These are phyloP conservation scores for Mycosphaerella sp. DNA, from an alignment of 2,329 filamentous ascomycete species.

Conservation along the genomic window DNA sequence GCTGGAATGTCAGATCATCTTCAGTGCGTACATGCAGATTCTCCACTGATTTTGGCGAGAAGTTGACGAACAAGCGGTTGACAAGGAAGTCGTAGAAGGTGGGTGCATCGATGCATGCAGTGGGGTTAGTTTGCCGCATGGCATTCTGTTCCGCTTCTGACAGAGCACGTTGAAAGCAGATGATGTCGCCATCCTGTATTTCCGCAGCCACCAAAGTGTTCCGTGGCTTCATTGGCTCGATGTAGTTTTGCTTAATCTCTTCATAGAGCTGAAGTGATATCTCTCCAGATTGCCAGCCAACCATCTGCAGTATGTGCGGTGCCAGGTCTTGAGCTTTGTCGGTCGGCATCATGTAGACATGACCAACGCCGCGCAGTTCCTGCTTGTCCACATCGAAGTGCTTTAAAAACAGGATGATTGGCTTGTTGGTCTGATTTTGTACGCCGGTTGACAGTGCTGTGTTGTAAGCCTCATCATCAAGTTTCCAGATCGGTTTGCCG, in stretches of 20 bases:
- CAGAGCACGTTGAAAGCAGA: constrained; percentile 76
- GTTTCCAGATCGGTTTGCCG: constrained; percentile 67
- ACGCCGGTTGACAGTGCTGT: constrained; percentile 39
- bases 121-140: constrained; percentile 27
- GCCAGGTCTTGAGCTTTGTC: constrained; percentile 83
- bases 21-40: constrained; percentile 30
- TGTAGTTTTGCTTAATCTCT: constrained; percentile 98
- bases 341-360: constrained; percentile 80
- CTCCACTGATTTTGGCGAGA: constrained; percentile 56
- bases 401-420: constrained; percentile 85
- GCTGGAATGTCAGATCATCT: constrained; percentile 61
- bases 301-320: constrained; percentile 68
- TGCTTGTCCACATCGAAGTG: constrained; percentile 78
- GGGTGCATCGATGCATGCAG: constrained; percentile 26
- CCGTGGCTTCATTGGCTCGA: constrained; percentile 82
- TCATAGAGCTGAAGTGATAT: constrained; percentile 70
- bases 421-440: constrained; percentile 37
- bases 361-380: constrained; percentile 66
- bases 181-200: constrained; percentile 93
- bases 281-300: constrained; percentile 73
- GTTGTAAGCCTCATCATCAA: constrained; percentile 49
- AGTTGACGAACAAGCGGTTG: constrained; percentile 72
- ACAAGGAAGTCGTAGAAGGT: constrained; percentile 86
- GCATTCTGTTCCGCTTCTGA: constrained; percentile 35
- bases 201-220: constrained; percentile 84